These are phyloP conservation scores for Omphalotus guepiniiformis DNA, from an alignment of 768 basidiomycete species.

Conservation along the genomic window DNA sequence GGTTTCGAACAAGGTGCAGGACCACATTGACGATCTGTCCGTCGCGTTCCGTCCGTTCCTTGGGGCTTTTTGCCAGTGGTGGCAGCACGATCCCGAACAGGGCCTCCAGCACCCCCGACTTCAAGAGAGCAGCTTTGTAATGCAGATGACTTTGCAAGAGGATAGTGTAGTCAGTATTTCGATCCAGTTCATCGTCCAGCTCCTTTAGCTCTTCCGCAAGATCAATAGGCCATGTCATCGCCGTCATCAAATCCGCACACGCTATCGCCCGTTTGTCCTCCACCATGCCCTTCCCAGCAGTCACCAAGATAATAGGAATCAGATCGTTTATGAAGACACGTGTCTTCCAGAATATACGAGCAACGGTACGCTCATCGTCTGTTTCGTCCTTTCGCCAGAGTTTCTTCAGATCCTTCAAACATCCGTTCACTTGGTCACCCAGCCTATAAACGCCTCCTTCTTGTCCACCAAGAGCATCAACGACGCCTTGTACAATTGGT, in stretches of 20 bases:
- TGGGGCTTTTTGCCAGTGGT: constrained; percentile 62
- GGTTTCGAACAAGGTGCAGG: constrained; percentile 86
- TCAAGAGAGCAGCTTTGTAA: constrained; percentile 82
- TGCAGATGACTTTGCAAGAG: constrained; percentile 75
- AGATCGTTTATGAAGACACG: constrained; percentile 85
- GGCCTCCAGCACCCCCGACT: constrained; percentile 63
- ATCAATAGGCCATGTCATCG: constrained; percentile 99
- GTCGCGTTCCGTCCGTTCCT: constrained; percentile 76
- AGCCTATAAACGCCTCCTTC: constrained; percentile 66
- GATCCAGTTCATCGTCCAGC: constrained; percentile 77
- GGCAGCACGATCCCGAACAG: constrained; percentile 75
- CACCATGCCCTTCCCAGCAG: constrained; percentile 70
- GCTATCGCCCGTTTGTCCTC: constrained; percentile 83
- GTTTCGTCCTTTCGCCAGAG: constrained; percentile 96
- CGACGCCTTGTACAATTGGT: constrained; percentile 68
- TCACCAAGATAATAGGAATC: constrained; percentile 77
- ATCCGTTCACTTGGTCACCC: constrained; percentile 79
- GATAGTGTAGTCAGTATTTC: constrained; percentile 84
- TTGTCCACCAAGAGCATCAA: constrained; percentile 76
- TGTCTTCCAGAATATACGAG: constrained; percentile 88
- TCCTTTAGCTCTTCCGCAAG: constrained; percentile 92
- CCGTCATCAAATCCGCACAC: constrained; percentile 86
- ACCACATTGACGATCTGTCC: constrained; percentile 84
- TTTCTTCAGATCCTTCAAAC: constrained; percentile 91
- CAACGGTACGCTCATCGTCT: constrained; percentile 94